These are phyloP conservation scores for Calocybe gangraenosa DNA, from an alignment of 768 basidiomycete genomes.

Conservation along the genomic window DNA sequence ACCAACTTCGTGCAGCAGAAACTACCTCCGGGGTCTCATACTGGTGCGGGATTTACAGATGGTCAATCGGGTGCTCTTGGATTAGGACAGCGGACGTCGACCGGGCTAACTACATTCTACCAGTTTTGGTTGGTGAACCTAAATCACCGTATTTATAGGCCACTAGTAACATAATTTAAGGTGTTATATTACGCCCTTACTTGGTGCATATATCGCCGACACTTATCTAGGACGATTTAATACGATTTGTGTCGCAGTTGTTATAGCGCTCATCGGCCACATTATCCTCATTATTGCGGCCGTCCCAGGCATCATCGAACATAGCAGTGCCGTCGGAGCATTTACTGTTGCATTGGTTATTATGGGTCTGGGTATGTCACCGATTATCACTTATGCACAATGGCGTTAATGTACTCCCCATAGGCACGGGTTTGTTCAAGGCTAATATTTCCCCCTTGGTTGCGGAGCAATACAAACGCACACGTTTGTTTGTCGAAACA, in stretches of 20 bases:
- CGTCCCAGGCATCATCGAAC: slow-evolving; percentile 47
- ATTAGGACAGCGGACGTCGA: slow-evolving; percentile 64
- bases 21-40: slow-evolving; percentile 61
- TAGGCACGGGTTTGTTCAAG: slow-evolving; percentile 74
- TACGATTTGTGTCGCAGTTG: slow-evolving; percentile 60
- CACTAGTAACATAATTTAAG: slow-evolving; percentile 24
- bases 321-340: slow-evolving; percentile 14
- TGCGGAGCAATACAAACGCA: no score
- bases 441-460: slow-evolving; percentile 71
- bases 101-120: slow-evolving; percentile 69
- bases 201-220: slow-evolving; percentile 73
- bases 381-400: slow-evolving; percentile 24
- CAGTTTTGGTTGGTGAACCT: slow-evolving; percentile 53
- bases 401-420: slow-evolving; percentile 53
- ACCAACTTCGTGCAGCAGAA: slow-evolving; percentile 81
- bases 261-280: slow-evolving; percentile 59
- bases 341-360: slow-evolving; percentile 51
- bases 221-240: slow-evolving; percentile 71
- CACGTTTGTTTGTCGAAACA: no score
- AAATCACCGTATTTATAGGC: background rate
- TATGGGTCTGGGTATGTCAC: slow-evolving; percentile 40
- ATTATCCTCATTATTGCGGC: slow-evolving; percentile 63
- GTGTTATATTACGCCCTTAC: slow-evolving; percentile 62
- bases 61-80: slow-evolving; percentile 69
- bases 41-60: slow-evolving; percentile 50